Base-by-base conservation (phyloP, 2,329 filamentous ascomycete species). In the Dactylellina haptotyla region DNA sequence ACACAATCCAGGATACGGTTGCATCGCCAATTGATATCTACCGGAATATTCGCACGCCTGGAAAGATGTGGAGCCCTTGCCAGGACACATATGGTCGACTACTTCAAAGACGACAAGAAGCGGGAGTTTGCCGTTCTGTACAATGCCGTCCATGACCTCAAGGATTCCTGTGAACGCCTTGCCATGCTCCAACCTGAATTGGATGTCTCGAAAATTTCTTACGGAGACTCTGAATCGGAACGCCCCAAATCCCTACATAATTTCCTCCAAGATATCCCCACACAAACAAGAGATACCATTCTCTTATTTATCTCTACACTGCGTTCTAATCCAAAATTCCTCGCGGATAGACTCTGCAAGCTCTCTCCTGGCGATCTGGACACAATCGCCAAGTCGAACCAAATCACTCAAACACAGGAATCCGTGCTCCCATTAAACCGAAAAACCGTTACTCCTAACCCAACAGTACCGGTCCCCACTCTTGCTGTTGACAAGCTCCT, bases 281-380 rank as follows among this genome's bases (percentile, higher is more conserved):
- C 87, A 65, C 88, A 90, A 75, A 88, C 92, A 64, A 85, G 91
- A 79, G 87, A 92, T 74, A 87, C 89, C 45, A 87, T 97, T 70
- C 80, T 97, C 69, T 87, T 88, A 75, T 94, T 98, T 79, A 83
- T 98, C 77, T 89, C 87, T 53, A 87, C 92, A 81, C 86, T 97
- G 75, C 88, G 94, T 77, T 93, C 90, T 75, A 93, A 97, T 80
- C 89, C 92, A 37, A 89, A 93, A 78, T 98, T 96, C 81, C 81
- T 99, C 80, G 92, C 94, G 78, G 88, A 90, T 75, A 88, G 93
- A 76, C 86, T 99, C 76, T 88, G 88, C 80, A 88, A 87, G 78
- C 84, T 99, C 76, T 89, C 88, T 63, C 87, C 89, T 70, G 83
- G 88, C 75, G 93, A 98, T 81, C 85, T 97, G 61, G 87, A 89